Base-by-base conservation (phyloP, 768 basidiomycete genomes). In the Lactarius quietus region DNA sequence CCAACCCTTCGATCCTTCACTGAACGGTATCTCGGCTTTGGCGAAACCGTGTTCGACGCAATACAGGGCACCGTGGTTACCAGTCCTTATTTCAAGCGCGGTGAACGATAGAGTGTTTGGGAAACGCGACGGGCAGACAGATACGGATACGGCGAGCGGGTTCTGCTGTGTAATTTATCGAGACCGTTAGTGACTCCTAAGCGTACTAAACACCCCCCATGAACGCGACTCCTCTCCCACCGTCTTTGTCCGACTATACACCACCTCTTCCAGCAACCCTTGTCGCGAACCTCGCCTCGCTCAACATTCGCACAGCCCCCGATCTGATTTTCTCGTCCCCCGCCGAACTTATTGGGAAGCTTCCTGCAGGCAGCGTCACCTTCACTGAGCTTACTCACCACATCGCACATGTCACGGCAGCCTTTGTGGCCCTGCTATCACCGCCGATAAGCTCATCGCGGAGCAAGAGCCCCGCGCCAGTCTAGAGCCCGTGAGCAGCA, bases 11-110 rank as follows among this genome's bases (percentile, higher is more conserved):
- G 90, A 57, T 83, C 86, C 20, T 76, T 92, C 12, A 87, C 92
- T 3, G 91, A 97, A 70, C 84, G 82, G 64, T 95, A 93, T 73
- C 81, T 98, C 58, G 85, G 87, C 39, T 79, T 94, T 29, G 96
- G 96, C 59, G 96, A 98, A 77, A 86, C 88, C 5, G 76, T 96
- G 38, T 98, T 96, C 78, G 91, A 93, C 73, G 83, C 94, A 75
- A 79, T 89, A 39, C 89, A 94, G 71, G 88, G 86, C 14, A 86
- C 88, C 3, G 92, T 87, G n/a, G 91, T 97, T 67, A 93, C 90
- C 74, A 95, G 88, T 73, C 70, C 80, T 10, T 97, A 91, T 73
- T 98, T 91, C 80, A 88, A 83, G 80, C 83, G 81, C 72, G 80
- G 83, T 59, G 67, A 74, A 61, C 76, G 71, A 75, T 78, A 20